A percentile compares a stretch with the other conserved stretches of the same genome.
These are phyloP conservation scores for Aspergillus sp. DNA, from an alignment of 2,329 filamentous ascomycete genomes.

Conservation along the genomic window DNA sequence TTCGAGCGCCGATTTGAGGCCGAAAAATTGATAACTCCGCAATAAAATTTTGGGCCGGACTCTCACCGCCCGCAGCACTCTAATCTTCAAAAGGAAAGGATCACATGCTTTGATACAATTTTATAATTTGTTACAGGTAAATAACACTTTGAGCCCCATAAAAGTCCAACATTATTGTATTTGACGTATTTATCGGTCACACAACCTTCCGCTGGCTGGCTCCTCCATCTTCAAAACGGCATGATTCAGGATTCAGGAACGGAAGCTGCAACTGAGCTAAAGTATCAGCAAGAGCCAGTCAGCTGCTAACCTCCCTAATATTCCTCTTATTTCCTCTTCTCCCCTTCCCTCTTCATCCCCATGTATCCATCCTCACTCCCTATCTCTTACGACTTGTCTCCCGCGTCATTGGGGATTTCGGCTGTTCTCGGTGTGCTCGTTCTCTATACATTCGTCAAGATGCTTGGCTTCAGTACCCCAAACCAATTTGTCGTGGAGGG, in stretches of 20 bases:
- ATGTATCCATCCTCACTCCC: constrained; percentile 25
- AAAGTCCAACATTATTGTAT: background rate
- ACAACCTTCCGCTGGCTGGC: background rate
- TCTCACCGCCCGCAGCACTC: constrained; percentile 30
- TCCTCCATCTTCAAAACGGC: background rate
- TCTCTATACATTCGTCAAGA: constrained; percentile 35
- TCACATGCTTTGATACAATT: constrained; percentile 6
- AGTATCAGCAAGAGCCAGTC: background rate
- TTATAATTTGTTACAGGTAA: background rate
- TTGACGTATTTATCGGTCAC: background rate
- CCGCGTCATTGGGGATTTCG: constrained; percentile 29
- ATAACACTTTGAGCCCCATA: background rate
- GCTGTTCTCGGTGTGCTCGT: constrained; percentile 34
- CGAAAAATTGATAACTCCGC: constrained; percentile 20
- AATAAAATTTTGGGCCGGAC: constrained; percentile 37
- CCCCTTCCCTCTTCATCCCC: constrained; percentile 14
- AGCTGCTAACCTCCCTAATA: constrained; percentile 3
- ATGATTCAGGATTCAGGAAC: background rate
- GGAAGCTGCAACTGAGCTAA: constrained; percentile 9
- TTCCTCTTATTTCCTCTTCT: constrained; percentile 9
- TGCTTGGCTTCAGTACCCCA: constrained; percentile 47
- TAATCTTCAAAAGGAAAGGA: constrained; percentile 15
- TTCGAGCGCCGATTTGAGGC: constrained; percentile 1
- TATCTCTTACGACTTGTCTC: constrained; percentile 23
- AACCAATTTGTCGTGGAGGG: constrained; percentile 84